Evolutionary conservation across 2,329 filamentous ascomycete species (phyloP), one percentile per base, ranked within the genome.

Genomic region (Hypoxylon sp.): DNA sequence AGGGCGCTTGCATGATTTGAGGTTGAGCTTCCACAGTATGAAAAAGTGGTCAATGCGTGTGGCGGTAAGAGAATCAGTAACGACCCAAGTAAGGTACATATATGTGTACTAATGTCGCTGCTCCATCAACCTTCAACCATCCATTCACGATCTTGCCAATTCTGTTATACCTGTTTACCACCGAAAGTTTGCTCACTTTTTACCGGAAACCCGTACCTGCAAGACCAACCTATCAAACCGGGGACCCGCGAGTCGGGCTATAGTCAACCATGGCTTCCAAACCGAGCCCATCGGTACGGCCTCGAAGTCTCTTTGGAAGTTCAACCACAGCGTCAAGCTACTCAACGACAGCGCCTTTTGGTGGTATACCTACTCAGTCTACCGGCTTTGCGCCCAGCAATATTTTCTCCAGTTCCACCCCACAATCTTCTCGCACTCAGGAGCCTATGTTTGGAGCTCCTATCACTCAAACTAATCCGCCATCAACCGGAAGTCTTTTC

Each of bases 41-140:
- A 46, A 50, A 51, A 50, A 50, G 26, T 66, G 63, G 63, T 66
- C 63, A 51, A 66, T 66, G 63, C 63, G 63, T 66, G 46, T 66
- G 47, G 63, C 63, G 63, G 63, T 66, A 66, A 66, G 63, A 55
- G 63, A 46, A 10, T 48, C 39, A 44, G 39, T 44, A 8, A 17
- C 17, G 39, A 44, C 46, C 46, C 46, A 50, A 14, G 9, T 6
- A n/a, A 26, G 46, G 46, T 47, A 59, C 44, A 26, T 59, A 37
- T 50, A 22, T 22, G 19, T 22, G 19, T 22, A 50, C 46, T 17
- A 50, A 26, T 50, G 22, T 11, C 26, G 46, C 46, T 13, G 19
- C 46, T 10, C 26, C 24, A 14, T 50, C 19, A 13, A n/a, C 46
- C 46, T 11, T 42, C 5, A 19, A 19, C 5, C n/a, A 4, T 22